Base-by-base conservation (phyloP, 495 filamentous ascomycete species). In the Aspergillus homomorphus region DNA sequence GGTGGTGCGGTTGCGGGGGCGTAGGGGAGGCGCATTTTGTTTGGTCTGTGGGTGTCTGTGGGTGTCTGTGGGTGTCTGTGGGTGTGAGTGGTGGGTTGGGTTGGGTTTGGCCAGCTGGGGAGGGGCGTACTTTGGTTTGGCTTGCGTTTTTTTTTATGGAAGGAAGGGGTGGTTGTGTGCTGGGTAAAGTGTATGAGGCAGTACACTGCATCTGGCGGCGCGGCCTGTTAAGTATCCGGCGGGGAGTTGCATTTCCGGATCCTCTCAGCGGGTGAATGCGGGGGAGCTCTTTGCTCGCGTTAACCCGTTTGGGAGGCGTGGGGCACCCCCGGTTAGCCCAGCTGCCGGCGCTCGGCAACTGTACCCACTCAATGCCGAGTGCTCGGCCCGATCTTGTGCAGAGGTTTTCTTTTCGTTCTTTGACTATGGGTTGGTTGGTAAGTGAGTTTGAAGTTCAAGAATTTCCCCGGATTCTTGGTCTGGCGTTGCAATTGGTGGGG, bases 1-100 rank as follows among this genome's bases (percentile, higher is more conserved):
- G 45, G 30, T 1, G 69, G 60, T 0, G 82, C 79, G 3, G 79
- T 78, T 61, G 78, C 72, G 56, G 81, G 71, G 61, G 78, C 69
- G 80, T 90, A 89, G 60, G 86, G 83, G 57, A 89, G 74, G 65
- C 86, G 85, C 87, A 89, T 90, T 53, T 64, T 80, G 55, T 12
- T 50, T 6, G 21, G 21, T 19, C 19, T 53, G 51, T 1, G 8
- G 10, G 5, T 5, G 5, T 5, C 7, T 38, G 2, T 6, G 12
- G 33, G 4, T 38, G 33, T 12, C 2, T 9, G 33, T 38, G 33
- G 33, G 10, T 5, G 33, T 30, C 10, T 30, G 26, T 4, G 26
- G 26, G 26, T 30, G 26, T 30, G 26, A 30, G 10, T 30, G 26
- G 4, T 4, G 26, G 4, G 26, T 30, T n/a, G n/a, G n/a, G n/a